phyloP scores from a whole-genome alignment of 208 protist species.

The Trypanosoma scelopori region DNA sequence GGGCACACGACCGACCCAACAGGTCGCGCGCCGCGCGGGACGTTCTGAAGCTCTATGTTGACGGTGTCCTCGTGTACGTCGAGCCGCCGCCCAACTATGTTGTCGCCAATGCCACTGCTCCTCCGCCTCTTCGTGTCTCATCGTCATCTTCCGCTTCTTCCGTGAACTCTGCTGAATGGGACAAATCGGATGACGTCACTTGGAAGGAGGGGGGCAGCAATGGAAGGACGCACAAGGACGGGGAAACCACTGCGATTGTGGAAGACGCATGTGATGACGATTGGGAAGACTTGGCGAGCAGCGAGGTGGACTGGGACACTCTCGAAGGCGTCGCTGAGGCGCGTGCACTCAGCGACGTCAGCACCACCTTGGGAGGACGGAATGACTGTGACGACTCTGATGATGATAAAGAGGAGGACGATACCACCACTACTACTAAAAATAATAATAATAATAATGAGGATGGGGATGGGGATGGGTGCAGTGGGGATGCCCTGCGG shows the following conservation, averaged over 20 bases:
- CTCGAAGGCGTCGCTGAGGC: conserved; percentile 48
- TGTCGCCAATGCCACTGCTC: conserved; percentile 30
- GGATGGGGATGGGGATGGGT: no score
- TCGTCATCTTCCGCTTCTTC: no score
- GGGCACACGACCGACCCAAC: conserved; percentile 94
- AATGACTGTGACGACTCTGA: conserved; percentile 27
- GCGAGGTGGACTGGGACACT: conserved; percentile 72
- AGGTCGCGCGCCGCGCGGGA: conserved; percentile 88
- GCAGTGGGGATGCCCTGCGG: conserved; percentile 23
- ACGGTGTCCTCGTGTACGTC: conserved; percentile 78
- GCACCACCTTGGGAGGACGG: conserved; percentile 27
- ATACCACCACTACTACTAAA: no score
- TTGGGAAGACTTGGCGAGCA: no score
- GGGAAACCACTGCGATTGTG: no score
- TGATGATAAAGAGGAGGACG: conserved; percentile 39
- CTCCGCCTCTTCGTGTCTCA: conserved; percentile 6
- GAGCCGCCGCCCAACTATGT: conserved; percentile 78
- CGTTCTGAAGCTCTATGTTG: conserved; percentile 96
- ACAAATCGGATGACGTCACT: conserved; percentile 42
- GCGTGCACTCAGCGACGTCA: conserved; percentile 53
- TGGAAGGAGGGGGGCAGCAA: conserved; percentile 4
- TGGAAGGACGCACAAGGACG: conserved; percentile 10
- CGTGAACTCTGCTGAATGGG: conserved; percentile 31
- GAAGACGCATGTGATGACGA: no score
- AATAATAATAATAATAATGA: no score